Evolutionary conservation across 2,329 filamentous ascomycete genomes (phyloP).

Genomic region (Tolypocladium inflatum): DNA sequence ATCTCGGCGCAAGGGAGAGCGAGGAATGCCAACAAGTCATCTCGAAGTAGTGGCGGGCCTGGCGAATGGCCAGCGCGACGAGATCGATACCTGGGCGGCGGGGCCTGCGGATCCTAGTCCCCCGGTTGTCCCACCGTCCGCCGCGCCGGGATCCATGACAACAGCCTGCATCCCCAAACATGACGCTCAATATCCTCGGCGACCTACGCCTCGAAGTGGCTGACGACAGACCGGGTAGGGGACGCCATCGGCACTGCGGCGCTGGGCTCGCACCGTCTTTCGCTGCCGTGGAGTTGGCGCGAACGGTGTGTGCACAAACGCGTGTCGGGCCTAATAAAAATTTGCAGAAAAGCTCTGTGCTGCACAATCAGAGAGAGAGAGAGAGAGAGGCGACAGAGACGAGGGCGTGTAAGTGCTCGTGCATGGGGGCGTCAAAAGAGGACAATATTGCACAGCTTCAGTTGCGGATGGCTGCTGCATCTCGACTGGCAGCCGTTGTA

Average conservation of each 20-base stretch:
- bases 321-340: not conserved
- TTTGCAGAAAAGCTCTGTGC: not conserved
- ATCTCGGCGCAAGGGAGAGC: not conserved
- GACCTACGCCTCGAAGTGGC: not conserved
- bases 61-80: not conserved
- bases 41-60: not conserved
- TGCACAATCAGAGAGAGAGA: not conserved
- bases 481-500: not conserved
- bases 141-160: not conserved
- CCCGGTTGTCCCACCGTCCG: not conserved
- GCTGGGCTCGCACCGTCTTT: not conserved
- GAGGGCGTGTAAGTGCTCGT: not conserved
- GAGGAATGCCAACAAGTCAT: not conserved
- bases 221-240: not conserved
- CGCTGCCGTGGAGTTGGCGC: not conserved
- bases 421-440: not conserved
- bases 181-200: not conserved
- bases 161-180: not conserved
- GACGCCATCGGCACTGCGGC: not conserved
- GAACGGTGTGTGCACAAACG: not conserved
- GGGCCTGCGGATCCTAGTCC: not conserved
- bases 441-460: not conserved
- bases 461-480: not conserved
- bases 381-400: not conserved
- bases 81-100: not conserved